Evolutionary conservation across 2,329 filamentous ascomycete species (phyloP), one percentile per base, ranked within the genome.

Genomic region (Hortaea werneckii): DNA sequence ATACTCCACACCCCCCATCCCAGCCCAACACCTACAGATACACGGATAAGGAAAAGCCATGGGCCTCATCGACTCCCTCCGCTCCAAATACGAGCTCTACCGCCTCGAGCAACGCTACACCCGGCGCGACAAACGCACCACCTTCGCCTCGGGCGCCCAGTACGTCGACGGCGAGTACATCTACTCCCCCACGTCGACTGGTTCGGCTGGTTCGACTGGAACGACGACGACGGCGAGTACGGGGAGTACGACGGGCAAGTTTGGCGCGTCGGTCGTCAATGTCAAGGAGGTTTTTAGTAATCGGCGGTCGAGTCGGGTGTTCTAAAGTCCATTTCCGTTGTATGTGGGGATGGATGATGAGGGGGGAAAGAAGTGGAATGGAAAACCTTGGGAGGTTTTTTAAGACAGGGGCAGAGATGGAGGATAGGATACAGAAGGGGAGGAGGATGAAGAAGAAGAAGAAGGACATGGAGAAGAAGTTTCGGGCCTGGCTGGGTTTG

Each of bases 91-190:
- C 59, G 88, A 96, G 74, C 80, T 96, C 61, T 92, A 94, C 75
- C 86, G 88, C 42, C 82, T 96, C 56, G 90, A 96, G 72, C 84
- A 95, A 72, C 84, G 87, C 59, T 96, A 96, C 74, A 94, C 89
- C 43, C 85, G 85, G 60, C 84, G 87, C 64, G 87, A 90, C 60
- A 86, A 90, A 58, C 87, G 90, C 65, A 89, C 82, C 45, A 92
- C 86, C 50, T 95, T 94, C 66, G 81, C 85, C 62, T 88, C 85
- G 62, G 88, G 87, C 60, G 90, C 88, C 29, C 78, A 86, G 65
- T 96, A 96, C 67, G 85, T 95, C 54, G 87, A 96, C 64, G 92
- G 89, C 68, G 90, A 95, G 72, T 95, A 95, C 71, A 75, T 95
- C 65, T 94, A 88, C 75, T 65, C 65, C 42, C 43, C 52, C 27